Evolutionary conservation across 1,284 basidiomycete species (phyloP), one percentile per base, ranked within the genome.

Genomic region (Cutaneotrichosporon sp.): DNA sequence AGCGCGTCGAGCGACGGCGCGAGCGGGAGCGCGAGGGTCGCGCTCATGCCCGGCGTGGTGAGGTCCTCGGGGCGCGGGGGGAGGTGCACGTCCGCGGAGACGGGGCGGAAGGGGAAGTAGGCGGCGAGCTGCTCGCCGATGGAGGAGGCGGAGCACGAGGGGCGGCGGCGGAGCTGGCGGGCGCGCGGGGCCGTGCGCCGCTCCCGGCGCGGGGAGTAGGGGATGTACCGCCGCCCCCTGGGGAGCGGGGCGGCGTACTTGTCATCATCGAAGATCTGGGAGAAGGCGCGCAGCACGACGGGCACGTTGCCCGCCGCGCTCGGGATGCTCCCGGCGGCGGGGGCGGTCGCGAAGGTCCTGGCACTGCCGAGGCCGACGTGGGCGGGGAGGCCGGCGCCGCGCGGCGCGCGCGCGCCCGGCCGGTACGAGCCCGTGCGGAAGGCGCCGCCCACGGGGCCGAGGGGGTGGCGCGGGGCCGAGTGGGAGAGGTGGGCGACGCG

Each of bases 11-110:
- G 67, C n/a, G 63, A 64, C 0, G 72, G 71, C 4, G 70, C 67
- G 27, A 78, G 66, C 20, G 75, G 71, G 38, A 78, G 66, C 3
- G 67, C 64, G 45, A 78, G 71, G 3, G 71, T 69, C 18, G 74
- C 63, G 38, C 59, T 70, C 36, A 57, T 59, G 14, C 70, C 73
- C 14, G 68, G 66, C 6, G 76, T 75, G 29, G 72, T 59, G 46
- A 77, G 68, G 11, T 54, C 38, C 61, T 78, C 76, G 45, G 74
- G 73, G 9, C 54, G 25, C 7, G 67, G 67, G 25, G 73, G 74
- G 10, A 74, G 64, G 20, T 55, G 34, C 13, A 58, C 56, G 46
- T 51, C 49, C 51, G 52, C 34, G 24, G 53, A 50, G 56, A 29
- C 38, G 45, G 58, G 22, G 16, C 52, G 53, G 56, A 72, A 59